Evolutionary conservation across 495 filamentous ascomycete species (phyloP).

Genomic region (Penicillium daleae): DNA sequence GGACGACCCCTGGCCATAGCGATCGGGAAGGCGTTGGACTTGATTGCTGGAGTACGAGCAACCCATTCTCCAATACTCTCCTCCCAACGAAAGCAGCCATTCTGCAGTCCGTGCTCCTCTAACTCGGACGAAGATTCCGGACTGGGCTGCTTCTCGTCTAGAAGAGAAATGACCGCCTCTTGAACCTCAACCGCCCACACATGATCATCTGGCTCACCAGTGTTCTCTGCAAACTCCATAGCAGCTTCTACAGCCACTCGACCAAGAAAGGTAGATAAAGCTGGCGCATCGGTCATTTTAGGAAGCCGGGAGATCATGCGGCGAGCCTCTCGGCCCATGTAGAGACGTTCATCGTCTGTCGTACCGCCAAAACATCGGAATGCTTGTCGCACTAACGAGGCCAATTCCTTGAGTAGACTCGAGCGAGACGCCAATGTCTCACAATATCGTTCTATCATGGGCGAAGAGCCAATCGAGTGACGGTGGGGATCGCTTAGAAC

Average conservation of each 20-base stretch:
- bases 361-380: constrained; percentile 40
- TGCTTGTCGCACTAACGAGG: constrained; percentile 40
- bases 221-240: constrained; percentile 51
- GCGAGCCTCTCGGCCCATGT: constrained; percentile 33
- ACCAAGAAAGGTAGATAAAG: constrained; percentile 37
- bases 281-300: constrained; percentile 24
- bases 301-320: constrained; percentile 36
- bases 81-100: constrained; percentile 53
- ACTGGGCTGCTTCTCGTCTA: constrained; percentile 12
- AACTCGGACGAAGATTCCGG: constrained; percentile 23
- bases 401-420: constrained; percentile 44
- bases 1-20: constrained; percentile 14
- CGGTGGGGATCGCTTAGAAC: constrained; percentile 10
- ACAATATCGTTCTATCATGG: constrained; percentile 23
- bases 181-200: constrained; percentile 54
- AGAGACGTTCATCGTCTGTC: constrained; percentile 28
- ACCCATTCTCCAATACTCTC: constrained; percentile 61
- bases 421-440: constrained; percentile 32
- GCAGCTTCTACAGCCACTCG: constrained; percentile 52
- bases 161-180: constrained; percentile 34
- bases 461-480: constrained; percentile 10
- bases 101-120: constrained; percentile 15
- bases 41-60: constrained; percentile 46
- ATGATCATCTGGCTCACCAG: constrained; percentile 51
- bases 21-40: constrained; percentile 19